Percentiles rank a stretch among this genome's conserved stretches.
Evolutionary conservation across 1,139 yeast genomes (phyloP).

Genomic region (Zygoascus hellenicus): DNA sequence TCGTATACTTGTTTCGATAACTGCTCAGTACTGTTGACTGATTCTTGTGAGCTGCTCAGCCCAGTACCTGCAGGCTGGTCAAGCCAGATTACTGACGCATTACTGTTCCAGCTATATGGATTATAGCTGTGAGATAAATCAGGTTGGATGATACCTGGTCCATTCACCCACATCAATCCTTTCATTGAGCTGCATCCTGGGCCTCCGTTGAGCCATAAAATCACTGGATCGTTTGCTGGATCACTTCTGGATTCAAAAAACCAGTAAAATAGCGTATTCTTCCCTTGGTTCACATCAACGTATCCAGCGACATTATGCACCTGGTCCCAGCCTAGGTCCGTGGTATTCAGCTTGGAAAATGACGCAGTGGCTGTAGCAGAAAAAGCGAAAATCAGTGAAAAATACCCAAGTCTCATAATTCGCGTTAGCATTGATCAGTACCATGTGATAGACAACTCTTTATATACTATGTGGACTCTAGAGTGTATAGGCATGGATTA

Average conservation of each 20-base stretch:
- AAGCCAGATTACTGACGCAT: constrained; percentile 55
- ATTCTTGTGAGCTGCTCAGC: constrained; percentile 49
- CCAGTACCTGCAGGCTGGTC: constrained; percentile 69
- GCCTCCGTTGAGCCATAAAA: constrained; percentile 68
- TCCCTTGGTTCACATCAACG: constrained; percentile 69
- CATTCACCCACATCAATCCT: constrained; percentile 59
- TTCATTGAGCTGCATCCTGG: constrained; percentile 70
- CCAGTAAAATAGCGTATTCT: constrained; percentile 76
- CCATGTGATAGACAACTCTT: no score
- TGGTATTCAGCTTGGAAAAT: background rate
- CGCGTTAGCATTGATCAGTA: no score
- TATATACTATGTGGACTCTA: no score
- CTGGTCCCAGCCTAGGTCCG: constrained; percentile 27
- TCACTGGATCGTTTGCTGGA: constrained; percentile 54
- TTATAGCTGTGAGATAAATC: constrained; percentile 31
- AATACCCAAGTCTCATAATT: no score
- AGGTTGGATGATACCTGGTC: constrained; percentile 48
- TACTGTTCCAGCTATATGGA: constrained; percentile 57
- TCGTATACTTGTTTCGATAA: constrained; percentile 65
- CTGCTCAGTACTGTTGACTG: constrained; percentile 49
- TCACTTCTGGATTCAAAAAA: constrained; percentile 65
- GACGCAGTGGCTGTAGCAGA: no score
- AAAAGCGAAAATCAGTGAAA: no score
- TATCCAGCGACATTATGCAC: constrained; percentile 60
- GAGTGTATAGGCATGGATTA: no score